Evolutionary conservation across 306 rosid species (phyloP).

Genomic region (Lathyrus aphaca): DNA sequence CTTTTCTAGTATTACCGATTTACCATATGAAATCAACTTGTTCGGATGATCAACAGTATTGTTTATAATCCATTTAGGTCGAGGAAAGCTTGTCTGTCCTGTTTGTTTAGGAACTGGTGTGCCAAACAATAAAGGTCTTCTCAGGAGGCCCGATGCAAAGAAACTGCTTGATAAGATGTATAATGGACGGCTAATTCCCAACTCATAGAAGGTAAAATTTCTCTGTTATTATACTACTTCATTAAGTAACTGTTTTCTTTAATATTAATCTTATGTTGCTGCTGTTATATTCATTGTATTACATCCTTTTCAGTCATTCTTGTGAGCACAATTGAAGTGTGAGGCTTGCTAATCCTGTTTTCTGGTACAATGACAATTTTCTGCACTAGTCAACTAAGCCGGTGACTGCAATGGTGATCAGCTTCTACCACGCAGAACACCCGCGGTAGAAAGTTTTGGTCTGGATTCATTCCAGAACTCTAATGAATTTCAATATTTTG

Average conservation of each 20-base stretch:
- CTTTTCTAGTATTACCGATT: background rate
- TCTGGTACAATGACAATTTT: conserved; percentile 26
- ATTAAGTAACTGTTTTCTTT: conserved; percentile 15
- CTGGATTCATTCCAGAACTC: conserved; percentile 34
- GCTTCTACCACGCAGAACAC: conserved; percentile 15
- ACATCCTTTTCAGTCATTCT: conserved; percentile 28
- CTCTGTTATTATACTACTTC: conserved; percentile 15
- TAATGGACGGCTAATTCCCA: conserved; percentile 79
- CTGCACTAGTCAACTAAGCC: conserved; percentile 24
- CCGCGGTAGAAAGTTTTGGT: background rate
- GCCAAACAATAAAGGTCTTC: conserved; percentile 90
- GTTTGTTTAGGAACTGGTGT: conserved; percentile 95
- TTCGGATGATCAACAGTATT: conserved; percentile 5
- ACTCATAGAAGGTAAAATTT: conserved; percentile 50
- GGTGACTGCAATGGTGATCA: conserved; percentile 24
- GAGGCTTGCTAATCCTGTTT: conserved; percentile 29
- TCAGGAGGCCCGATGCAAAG: conserved; percentile 82
- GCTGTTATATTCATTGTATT: conserved; percentile 18
- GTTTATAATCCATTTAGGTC: conserved; percentile 51
- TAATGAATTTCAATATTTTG: conserved; percentile 29
- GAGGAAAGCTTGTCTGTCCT: conserved; percentile 96
- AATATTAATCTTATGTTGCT: conserved; percentile 22
- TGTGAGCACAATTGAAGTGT: conserved; percentile 6
- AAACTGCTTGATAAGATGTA: conserved; percentile 90
- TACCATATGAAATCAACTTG: conserved; percentile 8